Evolutionary conservation across 345 rosid species (phyloP).

Genomic region (Eucalyptus curtisii): DNA sequence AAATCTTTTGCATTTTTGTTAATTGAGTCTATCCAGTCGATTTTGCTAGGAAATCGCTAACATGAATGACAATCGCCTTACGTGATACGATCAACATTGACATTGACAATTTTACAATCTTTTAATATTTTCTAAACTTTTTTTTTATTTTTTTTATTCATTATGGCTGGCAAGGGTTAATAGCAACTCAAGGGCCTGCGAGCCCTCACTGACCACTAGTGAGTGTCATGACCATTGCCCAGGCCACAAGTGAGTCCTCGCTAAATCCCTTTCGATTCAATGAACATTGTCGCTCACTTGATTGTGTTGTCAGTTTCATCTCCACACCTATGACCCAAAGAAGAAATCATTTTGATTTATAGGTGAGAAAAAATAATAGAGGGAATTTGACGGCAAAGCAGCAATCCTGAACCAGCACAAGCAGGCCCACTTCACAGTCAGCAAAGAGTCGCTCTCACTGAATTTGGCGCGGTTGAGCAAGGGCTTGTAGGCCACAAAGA

Average conservation of each 20-base stretch:
- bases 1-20: too few relatives aligned
- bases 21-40: too few relatives aligned
- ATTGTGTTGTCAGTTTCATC: background rate
- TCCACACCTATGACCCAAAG: background rate
- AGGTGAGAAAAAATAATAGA: background rate
- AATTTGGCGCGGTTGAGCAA: too few relatives aligned
- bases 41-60: background rate
- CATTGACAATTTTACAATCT: background rate
- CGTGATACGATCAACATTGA: accelerated
- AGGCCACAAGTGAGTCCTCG: accelerated
- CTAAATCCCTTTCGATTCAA: background rate
- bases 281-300: background rate
- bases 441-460: background rate
- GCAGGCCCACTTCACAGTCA: background rate
- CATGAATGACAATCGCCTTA: accelerated
- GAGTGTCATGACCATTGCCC: background rate
- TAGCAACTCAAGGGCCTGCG: too few relatives aligned
- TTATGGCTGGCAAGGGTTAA: background rate
- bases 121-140: too few relatives aligned
- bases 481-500: background rate
- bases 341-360: background rate
- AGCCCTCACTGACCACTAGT: too few relatives aligned
- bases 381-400: background rate
- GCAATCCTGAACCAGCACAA: accelerated
- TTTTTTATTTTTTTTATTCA: background rate